Base-by-base conservation (phyloP, 2,329 filamentous ascomycete species). In the Didymella sp. region DNA sequence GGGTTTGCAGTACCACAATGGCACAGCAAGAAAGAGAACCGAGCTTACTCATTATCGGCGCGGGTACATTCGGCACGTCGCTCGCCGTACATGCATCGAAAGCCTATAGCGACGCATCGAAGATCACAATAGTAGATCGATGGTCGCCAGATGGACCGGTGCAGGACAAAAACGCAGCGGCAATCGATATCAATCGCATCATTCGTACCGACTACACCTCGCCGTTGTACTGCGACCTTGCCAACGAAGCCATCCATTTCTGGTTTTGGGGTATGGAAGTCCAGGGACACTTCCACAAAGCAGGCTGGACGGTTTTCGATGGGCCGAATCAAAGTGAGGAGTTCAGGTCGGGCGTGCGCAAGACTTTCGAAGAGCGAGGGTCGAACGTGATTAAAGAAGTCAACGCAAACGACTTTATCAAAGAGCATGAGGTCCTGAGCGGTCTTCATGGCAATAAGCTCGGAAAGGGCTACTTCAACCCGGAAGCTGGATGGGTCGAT, bases 61-160 rank as follows among this genome's bases (percentile, higher is more conserved):
- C 84, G 7, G 87, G 87, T 41, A 84, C 87, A 27, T 89, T 89
- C 67, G 87, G 87, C 33, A 82, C 83, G 31, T 87, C 85, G 21
- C 88, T 86, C 0, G 87, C 87, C n/a, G 85, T 86, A 57, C 82
- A 88, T 58, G 80, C 89, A 38, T 82, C 83, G 56, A 77, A 78
- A 51, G 78, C 77, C 54, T 80, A 84, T 63, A 79, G 82, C 17
- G 70, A 75, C 38, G 67, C 79, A 30, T 81, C 69, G 2, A 61
- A 61, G n/a, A 66, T 74, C 25, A 73, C 67, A 0, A 57, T 73
- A 41, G 40, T 74, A 21, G 72, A 74, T 38, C 69, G 69, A 11
- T 69, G 66, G 66, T 60, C 59, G 6, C 61, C 59, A 13, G 59
- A 60, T 33, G 60, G 57, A 13, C 54, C 62, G 3, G 76, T 80